Conservation (phyloP, 2,329 filamentous ascomycete species). For the Colletotrichum tamarilloi region DNA sequence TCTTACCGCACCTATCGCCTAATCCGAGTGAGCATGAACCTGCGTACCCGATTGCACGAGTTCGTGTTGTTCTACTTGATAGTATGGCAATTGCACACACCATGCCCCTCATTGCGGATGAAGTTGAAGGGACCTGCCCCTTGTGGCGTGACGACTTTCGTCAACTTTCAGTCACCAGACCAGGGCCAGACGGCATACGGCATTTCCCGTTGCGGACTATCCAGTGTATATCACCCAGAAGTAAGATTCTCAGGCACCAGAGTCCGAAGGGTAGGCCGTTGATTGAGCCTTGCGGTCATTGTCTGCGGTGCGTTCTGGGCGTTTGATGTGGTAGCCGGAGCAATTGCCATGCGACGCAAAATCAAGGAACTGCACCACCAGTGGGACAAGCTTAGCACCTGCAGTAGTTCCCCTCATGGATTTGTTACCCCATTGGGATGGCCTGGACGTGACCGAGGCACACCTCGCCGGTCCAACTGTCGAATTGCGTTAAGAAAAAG, state of each 20-base stretch:
- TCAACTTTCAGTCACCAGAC: neutral
- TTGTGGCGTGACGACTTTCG: neutral
- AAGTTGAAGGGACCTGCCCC: neutral
- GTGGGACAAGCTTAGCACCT: neutral
- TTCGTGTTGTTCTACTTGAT: neutral
- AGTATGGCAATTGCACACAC: neutral
- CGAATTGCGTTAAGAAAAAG: neutral
- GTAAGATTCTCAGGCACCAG: constrained; percentile 5
- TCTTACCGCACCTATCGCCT: neutral
- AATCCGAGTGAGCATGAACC: neutral
- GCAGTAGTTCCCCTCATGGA: constrained; percentile 8
- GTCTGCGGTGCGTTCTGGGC: neutral
- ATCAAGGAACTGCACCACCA: constrained; percentile 21
- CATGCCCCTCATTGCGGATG: neutral
- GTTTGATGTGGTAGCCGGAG: constrained; percentile 10
- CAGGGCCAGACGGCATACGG: too few relatives aligned
- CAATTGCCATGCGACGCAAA: constrained; percentile 23
- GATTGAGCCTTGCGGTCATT: neutral
- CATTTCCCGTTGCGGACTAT: neutral
- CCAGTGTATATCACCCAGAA: neutral
- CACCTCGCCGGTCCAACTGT: constrained; percentile 4
- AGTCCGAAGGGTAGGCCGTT: neutral
- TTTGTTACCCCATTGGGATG: constrained; percentile 5
- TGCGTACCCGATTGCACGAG: too few relatives aligned
- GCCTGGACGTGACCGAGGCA: constrained; percentile 8